Conservation (phyloP, 306 rosid species). For the Rosa lucieae region DNA sequence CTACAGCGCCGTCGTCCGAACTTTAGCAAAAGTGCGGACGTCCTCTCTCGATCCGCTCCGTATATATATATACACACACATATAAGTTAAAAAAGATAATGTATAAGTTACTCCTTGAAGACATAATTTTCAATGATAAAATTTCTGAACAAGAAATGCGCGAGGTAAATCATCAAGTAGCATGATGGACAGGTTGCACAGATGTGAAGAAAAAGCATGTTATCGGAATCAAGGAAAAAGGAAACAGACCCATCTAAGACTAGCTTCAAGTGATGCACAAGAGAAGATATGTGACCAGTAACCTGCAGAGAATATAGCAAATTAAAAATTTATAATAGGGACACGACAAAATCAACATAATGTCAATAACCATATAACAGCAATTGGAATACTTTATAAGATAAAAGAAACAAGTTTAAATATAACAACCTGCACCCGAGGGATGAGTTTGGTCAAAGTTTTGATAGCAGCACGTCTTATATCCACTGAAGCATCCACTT, state of each 20-base stretch:
- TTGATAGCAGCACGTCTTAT: slow-evolving; percentile 87
- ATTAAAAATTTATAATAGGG: neutral
- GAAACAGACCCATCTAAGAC: slow-evolving; percentile 92
- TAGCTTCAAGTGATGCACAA: slow-evolving; percentile 97
- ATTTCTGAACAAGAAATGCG: neutral
- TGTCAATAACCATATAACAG: neutral
- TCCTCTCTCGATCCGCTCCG: no score
- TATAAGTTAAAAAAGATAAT: neutral
- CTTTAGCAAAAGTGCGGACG: no score
- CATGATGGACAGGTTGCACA: neutral
- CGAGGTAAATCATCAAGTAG: neutral
- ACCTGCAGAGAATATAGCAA: slow-evolving; percentile 52
- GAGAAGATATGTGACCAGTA: slow-evolving; percentile 94
- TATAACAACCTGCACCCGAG: slow-evolving; percentile 82
- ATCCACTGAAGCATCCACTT: slow-evolving; percentile 85
- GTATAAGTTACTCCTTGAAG: neutral
- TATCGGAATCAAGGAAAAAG: neutral
- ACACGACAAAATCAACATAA: neutral
- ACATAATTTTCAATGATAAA: neutral
- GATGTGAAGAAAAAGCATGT: neutral
- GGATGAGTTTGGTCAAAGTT: slow-evolving; percentile 88
- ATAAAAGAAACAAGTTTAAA: slow-evolving; percentile 5
- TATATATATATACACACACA: no score
- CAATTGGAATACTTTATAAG: neutral
- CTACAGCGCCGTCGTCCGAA: no score